Percentiles rank a stretch among this genome's conserved stretches.
These are phyloP conservation scores for Chenopodium berlandieri DNA, from an alignment of 148 eudicot genomes.

Conservation along the genomic window DNA sequence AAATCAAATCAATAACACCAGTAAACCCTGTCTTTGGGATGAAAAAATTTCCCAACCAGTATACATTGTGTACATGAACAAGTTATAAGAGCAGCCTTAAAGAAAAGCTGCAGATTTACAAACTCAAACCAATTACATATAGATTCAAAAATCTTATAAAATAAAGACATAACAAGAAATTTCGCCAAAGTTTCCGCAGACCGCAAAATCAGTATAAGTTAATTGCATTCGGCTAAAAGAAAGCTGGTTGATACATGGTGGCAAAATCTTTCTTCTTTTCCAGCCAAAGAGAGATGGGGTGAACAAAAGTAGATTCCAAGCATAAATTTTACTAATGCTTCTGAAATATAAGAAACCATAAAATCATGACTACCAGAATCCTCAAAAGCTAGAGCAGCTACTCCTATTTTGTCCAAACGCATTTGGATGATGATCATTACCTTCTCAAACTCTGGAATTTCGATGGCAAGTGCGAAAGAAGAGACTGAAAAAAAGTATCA, in stretches of 20 bases:
- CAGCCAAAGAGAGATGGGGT: background rate
- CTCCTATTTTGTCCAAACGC: background rate
- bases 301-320: background rate
- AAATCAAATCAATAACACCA: background rate
- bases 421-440: constrained; percentile 37
- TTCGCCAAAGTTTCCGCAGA: background rate
- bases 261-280: background rate
- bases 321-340: background rate
- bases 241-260: background rate
- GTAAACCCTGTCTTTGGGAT: background rate
- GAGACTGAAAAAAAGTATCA: constrained; percentile 53
- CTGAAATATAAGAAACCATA: background rate
- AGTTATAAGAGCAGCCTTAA: background rate
- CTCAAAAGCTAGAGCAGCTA: background rate
- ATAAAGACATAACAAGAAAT: background rate
- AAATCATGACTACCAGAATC: background rate
- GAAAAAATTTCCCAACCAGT: background rate
- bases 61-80: background rate
- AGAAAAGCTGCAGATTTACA: background rate
- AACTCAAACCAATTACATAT: too few relatives aligned
- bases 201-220: background rate
- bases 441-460: constrained; percentile 73
- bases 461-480: constrained; percentile 71
- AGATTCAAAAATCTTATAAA: background rate
- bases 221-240: background rate